phyloP scores from a whole-genome alignment of 331 rosid genomes.

The Quercus phellos region DNA sequence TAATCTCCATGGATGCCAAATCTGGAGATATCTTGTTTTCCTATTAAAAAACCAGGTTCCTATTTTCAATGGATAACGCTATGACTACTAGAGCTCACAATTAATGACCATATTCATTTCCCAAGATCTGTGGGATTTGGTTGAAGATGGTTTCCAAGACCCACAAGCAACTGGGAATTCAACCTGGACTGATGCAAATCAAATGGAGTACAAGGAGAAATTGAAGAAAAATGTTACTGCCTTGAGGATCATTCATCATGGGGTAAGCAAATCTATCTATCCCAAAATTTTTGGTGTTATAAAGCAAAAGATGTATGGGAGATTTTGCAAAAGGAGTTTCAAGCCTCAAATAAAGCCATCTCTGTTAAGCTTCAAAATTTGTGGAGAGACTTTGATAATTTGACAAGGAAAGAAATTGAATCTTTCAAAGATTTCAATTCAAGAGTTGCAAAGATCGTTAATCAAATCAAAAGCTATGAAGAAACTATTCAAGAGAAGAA shows the following conservation, averaged over 20 bases:
- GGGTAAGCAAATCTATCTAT: too few relatives aligned
- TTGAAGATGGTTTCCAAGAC: not conserved
- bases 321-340: not conserved
- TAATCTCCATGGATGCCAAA: not conserved
- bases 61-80: too few relatives aligned
- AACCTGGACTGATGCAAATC: too few relatives aligned
- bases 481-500: not conserved
- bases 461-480: not conserved
- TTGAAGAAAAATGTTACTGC: too few relatives aligned
- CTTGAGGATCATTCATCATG: too few relatives aligned
- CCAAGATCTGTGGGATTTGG: not conserved
- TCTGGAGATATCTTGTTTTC: not conserved
- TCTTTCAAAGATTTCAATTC: not conserved
- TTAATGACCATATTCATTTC: not conserved
- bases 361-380: not conserved
- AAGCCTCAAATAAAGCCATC: not conserved
- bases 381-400: conserved; percentile 3
- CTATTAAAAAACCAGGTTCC: not conserved
- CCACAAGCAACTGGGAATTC: rapidly evolving
- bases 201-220: too few relatives aligned
- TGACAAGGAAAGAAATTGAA: not conserved
- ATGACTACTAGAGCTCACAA: too few relatives aligned
- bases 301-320: not conserved
- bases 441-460: not conserved
- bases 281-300: not conserved